Conservation (phyloP, 805 yeast species). For the Teunomyces stri region DNA sequence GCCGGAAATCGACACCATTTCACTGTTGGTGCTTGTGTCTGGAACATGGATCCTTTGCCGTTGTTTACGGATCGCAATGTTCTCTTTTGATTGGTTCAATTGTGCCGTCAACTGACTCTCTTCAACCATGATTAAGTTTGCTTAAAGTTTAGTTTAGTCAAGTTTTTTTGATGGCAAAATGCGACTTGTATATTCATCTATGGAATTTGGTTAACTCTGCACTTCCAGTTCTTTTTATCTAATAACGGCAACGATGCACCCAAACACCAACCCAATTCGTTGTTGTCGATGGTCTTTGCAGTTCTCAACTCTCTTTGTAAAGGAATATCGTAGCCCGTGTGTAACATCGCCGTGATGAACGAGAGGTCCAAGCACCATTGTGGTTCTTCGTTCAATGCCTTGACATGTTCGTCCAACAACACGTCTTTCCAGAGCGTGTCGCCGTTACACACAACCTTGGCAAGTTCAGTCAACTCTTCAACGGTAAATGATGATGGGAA, state of each 20-base stretch:
- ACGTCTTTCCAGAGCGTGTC: conserved; percentile 70
- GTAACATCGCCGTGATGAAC: conserved; percentile 85
- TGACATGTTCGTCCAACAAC: conserved; percentile 63
- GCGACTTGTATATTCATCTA: background rate
- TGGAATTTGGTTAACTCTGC: conserved; percentile 35
- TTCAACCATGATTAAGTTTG: background rate
- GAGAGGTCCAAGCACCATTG: conserved; percentile 93
- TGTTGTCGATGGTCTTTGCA: conserved; percentile 82
- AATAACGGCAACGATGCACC: conserved; percentile 95
- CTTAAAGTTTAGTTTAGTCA: too few species aligned
- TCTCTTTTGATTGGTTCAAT: background rate
- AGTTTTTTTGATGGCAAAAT: background rate
- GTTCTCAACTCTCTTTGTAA: conserved; percentile 85
- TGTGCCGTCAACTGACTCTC: conserved; percentile 2
- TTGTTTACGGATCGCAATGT: background rate
- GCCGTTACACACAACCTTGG: conserved; percentile 85
- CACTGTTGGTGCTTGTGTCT: background rate
- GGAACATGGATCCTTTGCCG: background rate
- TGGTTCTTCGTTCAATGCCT: conserved; percentile 72
- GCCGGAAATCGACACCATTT: too few species aligned
- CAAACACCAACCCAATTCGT: conserved; percentile 97
- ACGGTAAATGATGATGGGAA: conserved; percentile 89
- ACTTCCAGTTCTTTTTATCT: conserved; percentile 66
- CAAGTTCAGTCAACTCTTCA: conserved; percentile 77
- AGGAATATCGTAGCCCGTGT: conserved; percentile 97